Base-by-base conservation (phyloP, 129 eudicot genomes). In the carrot (Daucus carota) region DNA sequence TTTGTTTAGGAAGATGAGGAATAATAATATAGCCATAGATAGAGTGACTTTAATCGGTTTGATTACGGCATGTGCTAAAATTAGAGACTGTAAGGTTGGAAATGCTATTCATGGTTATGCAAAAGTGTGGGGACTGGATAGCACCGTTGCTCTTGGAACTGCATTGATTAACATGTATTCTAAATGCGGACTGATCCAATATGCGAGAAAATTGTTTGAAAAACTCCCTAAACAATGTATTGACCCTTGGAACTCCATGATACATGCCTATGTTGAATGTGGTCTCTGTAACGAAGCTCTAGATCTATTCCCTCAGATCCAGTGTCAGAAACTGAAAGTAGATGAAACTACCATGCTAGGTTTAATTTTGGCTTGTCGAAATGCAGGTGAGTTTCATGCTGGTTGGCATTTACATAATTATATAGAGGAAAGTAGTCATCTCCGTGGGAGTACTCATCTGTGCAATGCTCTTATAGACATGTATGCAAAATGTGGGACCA, bases 401-500 rank as follows among this genome's bases (percentile, higher is more conserved):
- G 81, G 78, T 6, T 44, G 48, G 18, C 38, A 3, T n/a, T 11
- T 77, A 43, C 81, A 81, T 41, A 77, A 81, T 65, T 60, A 60
- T 63, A 71, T 77, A 43, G 75, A 72, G 22, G 77, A 70, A 6
- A 62, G 60, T 18, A 73, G 40, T 6, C 54, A 16, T 70, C 48
- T 77, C 54, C 63, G 26, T 34, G 71, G 75, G 63, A 81, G 70
- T 52, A 47, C 54, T 34, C 57, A 47, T 54, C 32, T 81, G 75
- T 70, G 71, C 71, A 81, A 81, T 66, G 78, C 81, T 46, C 78
- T 81, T 48, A 73, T 81, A 12, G 85, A 81, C 41, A 77, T 81
- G 85, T 81, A 82, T 24, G 79, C 72, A 73, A 77, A 82, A 77
- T 82, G 82, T 68, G 85, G 85, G 72, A 77, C 63, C 75, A 81